These are phyloP conservation scores for Penicillium nordicum DNA, from an alignment of 2,329 filamentous ascomycete species.

Conservation along the genomic window DNA sequence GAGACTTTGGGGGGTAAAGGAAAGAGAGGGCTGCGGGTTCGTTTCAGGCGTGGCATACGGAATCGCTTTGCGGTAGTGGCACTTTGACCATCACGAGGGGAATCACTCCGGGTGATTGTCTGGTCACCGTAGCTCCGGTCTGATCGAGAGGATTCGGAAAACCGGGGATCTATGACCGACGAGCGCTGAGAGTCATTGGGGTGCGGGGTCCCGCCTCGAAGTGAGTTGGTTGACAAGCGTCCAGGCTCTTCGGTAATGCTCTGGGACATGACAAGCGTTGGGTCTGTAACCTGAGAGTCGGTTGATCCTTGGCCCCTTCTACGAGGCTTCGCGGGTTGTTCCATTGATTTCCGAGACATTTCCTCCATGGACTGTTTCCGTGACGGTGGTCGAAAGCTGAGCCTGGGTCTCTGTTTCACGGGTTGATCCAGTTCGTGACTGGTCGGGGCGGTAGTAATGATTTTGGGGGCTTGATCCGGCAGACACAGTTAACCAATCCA, in stretches of 20 bases:
- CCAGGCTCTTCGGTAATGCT: slow-evolving; percentile 63
- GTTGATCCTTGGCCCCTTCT: slow-evolving; percentile 27
- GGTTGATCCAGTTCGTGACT: slow-evolving; percentile 54
- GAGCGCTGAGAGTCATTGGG: slow-evolving; percentile 60
- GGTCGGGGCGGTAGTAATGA: slow-evolving; percentile 90
- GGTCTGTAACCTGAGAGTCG: slow-evolving; percentile 29
- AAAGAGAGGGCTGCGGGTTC: slow-evolving; percentile 74
- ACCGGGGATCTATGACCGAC: slow-evolving; percentile 60
- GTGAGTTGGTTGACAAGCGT: slow-evolving; percentile 48
- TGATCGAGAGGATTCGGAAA: slow-evolving; percentile 85
- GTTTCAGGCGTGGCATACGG: slow-evolving; percentile 70
- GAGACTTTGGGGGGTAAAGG: slow-evolving; percentile 73
- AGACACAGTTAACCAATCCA: neutral
- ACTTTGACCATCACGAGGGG: slow-evolving; percentile 57
- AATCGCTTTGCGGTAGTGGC: slow-evolving; percentile 71
- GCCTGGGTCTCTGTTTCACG: slow-evolving; percentile 40
- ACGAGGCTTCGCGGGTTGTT: slow-evolving; percentile 17
- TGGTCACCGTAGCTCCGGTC: slow-evolving; percentile 75
- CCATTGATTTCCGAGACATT: slow-evolving; percentile 20
- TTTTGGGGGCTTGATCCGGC: slow-evolving; percentile 54
- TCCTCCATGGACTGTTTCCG: slow-evolving; percentile 36
- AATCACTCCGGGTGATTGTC: slow-evolving; percentile 54
- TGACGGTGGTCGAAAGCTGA: slow-evolving; percentile 39
- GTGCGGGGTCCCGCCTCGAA: slow-evolving; percentile 52
- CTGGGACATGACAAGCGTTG: slow-evolving; percentile 37